phyloP scores from a whole-genome alignment of 257 asterid species.

The Gentiana straminea region DNA sequence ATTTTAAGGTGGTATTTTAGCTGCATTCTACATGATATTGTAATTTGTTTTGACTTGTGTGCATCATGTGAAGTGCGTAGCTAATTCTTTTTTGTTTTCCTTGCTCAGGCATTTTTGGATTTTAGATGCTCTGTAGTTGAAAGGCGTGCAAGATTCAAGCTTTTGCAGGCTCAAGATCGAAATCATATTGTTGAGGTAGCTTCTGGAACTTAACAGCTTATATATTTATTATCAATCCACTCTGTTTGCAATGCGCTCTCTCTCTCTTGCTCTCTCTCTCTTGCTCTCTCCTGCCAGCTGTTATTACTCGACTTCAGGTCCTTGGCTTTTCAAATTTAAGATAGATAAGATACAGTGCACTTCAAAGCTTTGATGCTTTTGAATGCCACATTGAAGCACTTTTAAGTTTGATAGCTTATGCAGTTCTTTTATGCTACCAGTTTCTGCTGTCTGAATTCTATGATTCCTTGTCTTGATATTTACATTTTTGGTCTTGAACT shows the following conservation, averaged over 20 bases:
- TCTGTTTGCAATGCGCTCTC: neutral
- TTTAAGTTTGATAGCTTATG: too few species aligned
- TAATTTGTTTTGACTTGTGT: neutral
- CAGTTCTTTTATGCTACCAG: too few species aligned
- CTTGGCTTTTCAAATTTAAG: neutral
- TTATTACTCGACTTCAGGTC: constrained; percentile 2
- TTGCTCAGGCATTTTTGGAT: constrained; percentile 76
- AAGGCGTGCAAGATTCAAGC: constrained; percentile 79
- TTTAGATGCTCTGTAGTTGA: constrained; percentile 88
- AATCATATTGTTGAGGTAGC: constrained; percentile 90
- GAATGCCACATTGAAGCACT: neutral
- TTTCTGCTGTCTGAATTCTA: too few species aligned
- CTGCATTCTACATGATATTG: neutral
- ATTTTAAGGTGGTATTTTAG: too few species aligned
- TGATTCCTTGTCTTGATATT: constrained; percentile 2
- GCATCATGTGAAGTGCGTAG: neutral
- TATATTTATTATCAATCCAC: too few species aligned
- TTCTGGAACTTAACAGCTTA: neutral
- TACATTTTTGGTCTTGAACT: constrained; percentile 14
- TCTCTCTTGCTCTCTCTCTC: too few species aligned
- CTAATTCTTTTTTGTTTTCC: neutral
- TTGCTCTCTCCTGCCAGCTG: neutral
- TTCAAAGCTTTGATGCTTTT: neutral
- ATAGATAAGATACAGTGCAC: too few species aligned
- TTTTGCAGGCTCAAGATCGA: constrained; percentile 80